Base-by-base conservation (phyloP, 805 yeast genomes). In the Ogataea pilisensis region DNA sequence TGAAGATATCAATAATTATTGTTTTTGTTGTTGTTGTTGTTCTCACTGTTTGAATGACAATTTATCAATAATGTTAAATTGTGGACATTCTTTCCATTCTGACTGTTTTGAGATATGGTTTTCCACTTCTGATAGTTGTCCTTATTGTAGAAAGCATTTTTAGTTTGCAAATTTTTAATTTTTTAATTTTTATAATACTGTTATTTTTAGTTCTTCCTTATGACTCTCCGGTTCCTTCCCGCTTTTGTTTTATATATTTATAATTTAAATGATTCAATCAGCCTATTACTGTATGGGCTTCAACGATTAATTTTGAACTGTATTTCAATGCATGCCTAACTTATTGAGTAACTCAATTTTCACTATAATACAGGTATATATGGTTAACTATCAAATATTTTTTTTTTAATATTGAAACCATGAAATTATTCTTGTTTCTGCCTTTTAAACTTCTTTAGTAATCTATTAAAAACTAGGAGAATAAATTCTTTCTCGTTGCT, bases 41-140 rank as follows among this genome's bases (percentile, higher is more conserved):
- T 12, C 19, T 6, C 7, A 29, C 5, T 29, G 31, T 14, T 6
- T 19, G 21, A 22, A 21, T 8, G 20, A 25, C 12, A 14, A 18
- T 19, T 31, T 25, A 34, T 40, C 49, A 4, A 31, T 51, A 2
- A 45, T 68, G 34, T 41, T 55, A 16, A 45, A 46, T 17, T 71
- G 76, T 47, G 49, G 49, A 6, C 76, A 71, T 46, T 45, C 55
- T 17, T 71, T 67, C 44, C 76, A 72, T 42, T 53, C 48, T 39
- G 46, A 48, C 20, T 72, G 76, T 43, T 51, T 72, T 34, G 65
- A 60, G 37, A 46, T 44, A 30, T 72, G 76, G 76, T 48, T 67
- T n/a, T 49, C 58, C 20, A 58, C 57, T 43, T 64, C 72, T 6
- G 45, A 49, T 14, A 54, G 61, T 12, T 72, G 76, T 49, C 76